Evolutionary conservation across 352 stramenopile species (phyloP).

Genomic region (Pseudoperonospora humuli): DNA sequence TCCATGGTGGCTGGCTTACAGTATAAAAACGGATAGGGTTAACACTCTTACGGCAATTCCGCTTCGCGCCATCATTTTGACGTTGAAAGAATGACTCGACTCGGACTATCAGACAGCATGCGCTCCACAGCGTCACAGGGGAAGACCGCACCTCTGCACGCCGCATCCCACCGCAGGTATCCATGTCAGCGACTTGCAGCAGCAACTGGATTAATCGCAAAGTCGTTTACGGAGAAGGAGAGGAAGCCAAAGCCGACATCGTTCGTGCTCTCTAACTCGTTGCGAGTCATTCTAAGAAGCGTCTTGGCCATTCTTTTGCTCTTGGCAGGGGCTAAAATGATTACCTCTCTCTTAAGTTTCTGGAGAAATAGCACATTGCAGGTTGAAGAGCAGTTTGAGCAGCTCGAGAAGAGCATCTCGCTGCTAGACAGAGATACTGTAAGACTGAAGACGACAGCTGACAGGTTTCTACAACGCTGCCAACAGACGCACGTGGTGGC

Average conservation of each 20-base stretch:
- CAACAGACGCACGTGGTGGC: slow-evolving; percentile 18
- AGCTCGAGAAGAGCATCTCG: slow-evolving; percentile 20
- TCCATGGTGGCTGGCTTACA: background rate
- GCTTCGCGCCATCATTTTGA: too few relatives aligned
- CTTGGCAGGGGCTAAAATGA: background rate
- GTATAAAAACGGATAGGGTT: background rate
- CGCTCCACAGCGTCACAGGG: slow-evolving; percentile 21
- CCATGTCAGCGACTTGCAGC: background rate
- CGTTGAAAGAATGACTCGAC: slow-evolving; percentile 18
- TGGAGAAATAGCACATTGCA: background rate
- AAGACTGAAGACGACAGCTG: slow-evolving; percentile 10
- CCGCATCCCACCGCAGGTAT: slow-evolving; percentile 2
- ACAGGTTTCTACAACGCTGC: slow-evolving; percentile 20
- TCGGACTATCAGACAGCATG: slow-evolving; percentile 39
- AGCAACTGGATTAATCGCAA: slow-evolving; percentile 4
- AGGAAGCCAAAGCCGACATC: slow-evolving; percentile 1
- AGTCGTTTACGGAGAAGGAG: background rate
- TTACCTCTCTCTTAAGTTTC: background rate
- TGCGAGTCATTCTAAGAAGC: slow-evolving; percentile 4
- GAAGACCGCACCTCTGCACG: slow-evolving; percentile 11
- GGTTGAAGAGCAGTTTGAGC: slow-evolving; percentile 16
- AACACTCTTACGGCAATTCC: slow-evolving; percentile 20
- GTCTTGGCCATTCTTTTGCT: slow-evolving; percentile 13
- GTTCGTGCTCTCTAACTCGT: slow-evolving; percentile 5
- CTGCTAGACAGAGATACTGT: slow-evolving; percentile 13